Evolutionary conservation across 2,329 filamentous ascomycete genomes (phyloP).

Genomic region (Apiospora pterosperma): DNA sequence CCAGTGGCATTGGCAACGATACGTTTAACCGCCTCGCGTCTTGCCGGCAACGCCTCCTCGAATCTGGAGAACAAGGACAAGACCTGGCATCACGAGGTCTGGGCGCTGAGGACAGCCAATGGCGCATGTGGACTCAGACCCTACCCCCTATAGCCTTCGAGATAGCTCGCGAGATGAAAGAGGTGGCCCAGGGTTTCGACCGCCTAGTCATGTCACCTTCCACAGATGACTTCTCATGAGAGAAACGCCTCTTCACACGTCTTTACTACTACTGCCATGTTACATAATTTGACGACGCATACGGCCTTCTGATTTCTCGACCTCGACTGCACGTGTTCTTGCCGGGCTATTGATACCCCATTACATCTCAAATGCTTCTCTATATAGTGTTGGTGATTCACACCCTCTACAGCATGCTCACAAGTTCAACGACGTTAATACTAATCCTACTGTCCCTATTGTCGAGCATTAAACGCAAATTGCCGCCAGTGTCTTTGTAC

Average conservation of each 20-base stretch:
- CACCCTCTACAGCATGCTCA: neutral
- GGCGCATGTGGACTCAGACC: conserved; percentile 64
- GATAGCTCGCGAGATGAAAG: conserved; percentile 79
- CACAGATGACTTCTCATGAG: conserved; percentile 46
- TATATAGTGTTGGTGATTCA: neutral
- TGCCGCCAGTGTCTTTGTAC: neutral
- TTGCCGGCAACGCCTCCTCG: conserved; percentile 63
- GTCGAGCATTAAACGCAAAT: too few relatives aligned
- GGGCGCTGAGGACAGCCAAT: conserved; percentile 50
- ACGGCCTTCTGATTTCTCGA: conserved; percentile 4
- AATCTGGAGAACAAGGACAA: conserved; percentile 59
- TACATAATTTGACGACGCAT: conserved; percentile 4
- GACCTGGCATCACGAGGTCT: conserved; percentile 52
- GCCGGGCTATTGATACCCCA: conserved; percentile 5
- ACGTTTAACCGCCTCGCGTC: conserved; percentile 56
- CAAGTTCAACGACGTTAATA: neutral
- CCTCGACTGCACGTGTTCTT: conserved; percentile 1
- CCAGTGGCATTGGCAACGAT: conserved; percentile 47
- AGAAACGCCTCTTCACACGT: neutral
- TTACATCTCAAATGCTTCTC: neutral
- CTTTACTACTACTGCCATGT: neutral
- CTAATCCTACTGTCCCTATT: neutral
- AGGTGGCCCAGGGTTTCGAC: conserved; percentile 53
- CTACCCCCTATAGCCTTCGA: conserved; percentile 84
- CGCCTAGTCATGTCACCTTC: conserved; percentile 31